These are phyloP conservation scores for Trichoderma hamatum DNA, from an alignment of 2,329 filamentous ascomycete species.

Conservation along the genomic window DNA sequence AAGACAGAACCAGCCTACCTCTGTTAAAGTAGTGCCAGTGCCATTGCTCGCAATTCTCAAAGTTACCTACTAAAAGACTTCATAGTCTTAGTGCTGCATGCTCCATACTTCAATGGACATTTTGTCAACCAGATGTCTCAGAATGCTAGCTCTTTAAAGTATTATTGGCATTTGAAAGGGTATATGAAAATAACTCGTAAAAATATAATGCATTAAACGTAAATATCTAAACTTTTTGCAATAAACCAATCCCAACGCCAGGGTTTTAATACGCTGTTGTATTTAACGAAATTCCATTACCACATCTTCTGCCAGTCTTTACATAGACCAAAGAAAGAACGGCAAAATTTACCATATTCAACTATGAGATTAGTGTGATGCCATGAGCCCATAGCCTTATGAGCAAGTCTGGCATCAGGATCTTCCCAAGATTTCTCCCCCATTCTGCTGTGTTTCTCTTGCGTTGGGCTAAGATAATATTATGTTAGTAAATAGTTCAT, in stretches of 20 bases:
- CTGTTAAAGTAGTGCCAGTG: background rate
- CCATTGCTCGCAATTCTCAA: background rate
- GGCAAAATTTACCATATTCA: conserved; percentile 35
- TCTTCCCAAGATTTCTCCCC: conserved; percentile 31
- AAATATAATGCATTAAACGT: too few species aligned
- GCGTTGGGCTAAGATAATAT: conserved; percentile 27
- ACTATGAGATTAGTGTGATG: conserved; percentile 30
- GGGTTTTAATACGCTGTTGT: background rate
- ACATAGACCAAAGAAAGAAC: conserved; percentile 32
- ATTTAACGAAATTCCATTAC: background rate
- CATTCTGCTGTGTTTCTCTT: conserved; percentile 31
- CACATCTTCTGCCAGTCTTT: conserved; percentile 32
- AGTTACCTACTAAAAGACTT: background rate
- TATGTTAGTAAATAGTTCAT: background rate
- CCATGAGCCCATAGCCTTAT: conserved; percentile 34
- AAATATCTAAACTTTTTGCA: background rate
- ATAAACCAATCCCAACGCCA: background rate
- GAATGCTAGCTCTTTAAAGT: too few species aligned
- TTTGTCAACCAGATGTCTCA: too few species aligned
- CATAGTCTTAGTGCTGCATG: too few species aligned
- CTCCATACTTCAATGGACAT: too few species aligned
- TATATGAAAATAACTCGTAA: too few species aligned
- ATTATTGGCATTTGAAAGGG: too few species aligned
- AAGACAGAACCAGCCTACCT: background rate
- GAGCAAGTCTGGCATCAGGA: conserved; percentile 31